A percentile compares a stretch with the other conserved stretches of the same genome.
phyloP scores from a whole-genome alignment of 2,329 filamentous ascomycete genomes.

The Colletotrichum caudatum region DNA sequence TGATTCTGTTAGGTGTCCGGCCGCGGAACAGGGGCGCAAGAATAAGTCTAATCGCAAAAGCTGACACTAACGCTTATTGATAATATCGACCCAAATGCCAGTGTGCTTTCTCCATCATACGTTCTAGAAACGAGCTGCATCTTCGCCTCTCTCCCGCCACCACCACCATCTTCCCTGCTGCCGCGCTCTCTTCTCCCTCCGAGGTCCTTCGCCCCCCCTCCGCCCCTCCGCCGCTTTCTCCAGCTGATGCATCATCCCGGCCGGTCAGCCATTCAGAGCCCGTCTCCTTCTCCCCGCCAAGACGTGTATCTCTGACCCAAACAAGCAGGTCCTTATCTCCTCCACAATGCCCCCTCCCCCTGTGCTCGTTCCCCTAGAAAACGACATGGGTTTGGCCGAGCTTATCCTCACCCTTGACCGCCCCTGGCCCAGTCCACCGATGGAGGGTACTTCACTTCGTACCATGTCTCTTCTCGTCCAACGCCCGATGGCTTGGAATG shows the following conservation, averaged over 20 bases:
- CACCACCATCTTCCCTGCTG: slow-evolving; percentile 38
- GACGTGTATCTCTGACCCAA: slow-evolving; percentile 41
- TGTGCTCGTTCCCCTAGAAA: slow-evolving; percentile 1
- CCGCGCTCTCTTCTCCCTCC: neutral
- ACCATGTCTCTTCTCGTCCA: slow-evolving; percentile 1
- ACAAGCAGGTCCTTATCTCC: slow-evolving; percentile 41
- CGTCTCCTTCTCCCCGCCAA: slow-evolving; percentile 35
- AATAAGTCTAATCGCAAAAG: slow-evolving; percentile 13
- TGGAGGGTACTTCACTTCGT: slow-evolving; percentile 5
- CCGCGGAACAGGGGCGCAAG: slow-evolving; percentile 1
- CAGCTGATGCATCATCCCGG: slow-evolving; percentile 7
- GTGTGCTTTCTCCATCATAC: slow-evolving; percentile 21
- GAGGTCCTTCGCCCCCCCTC: neutral
- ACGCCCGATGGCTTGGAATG: slow-evolving; percentile 16
- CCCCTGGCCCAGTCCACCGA: slow-evolving; percentile 31
- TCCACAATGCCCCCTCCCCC: slow-evolving; percentile 22
- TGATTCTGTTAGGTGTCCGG: slow-evolving; percentile 34
- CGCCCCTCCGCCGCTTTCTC: slow-evolving; percentile 3
- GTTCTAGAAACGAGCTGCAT: slow-evolving; percentile 37
- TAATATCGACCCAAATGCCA: slow-evolving; percentile 5
- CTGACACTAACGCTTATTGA: slow-evolving; percentile 32
- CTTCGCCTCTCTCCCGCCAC: slow-evolving; percentile 2
- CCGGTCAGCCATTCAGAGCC: slow-evolving; percentile 36
- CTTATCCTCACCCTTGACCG: slow-evolving; percentile 37
- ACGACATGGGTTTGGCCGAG: slow-evolving; percentile 31